Conservation (phyloP, 1,139 yeast genomes). For the Arxiozyma heterogenica region DNA sequence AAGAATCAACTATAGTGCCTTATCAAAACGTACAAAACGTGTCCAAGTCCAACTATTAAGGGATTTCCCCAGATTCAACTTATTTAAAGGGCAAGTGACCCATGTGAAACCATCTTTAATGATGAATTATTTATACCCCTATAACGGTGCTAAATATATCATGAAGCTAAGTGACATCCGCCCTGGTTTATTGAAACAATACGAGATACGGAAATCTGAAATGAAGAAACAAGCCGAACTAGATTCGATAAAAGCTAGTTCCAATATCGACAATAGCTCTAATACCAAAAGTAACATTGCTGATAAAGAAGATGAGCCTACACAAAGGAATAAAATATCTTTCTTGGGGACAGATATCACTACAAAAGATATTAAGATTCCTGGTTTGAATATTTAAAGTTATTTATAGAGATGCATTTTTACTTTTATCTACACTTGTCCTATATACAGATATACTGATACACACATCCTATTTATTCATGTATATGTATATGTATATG, state of each 20-base stretch:
- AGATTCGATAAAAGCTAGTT: neutral
- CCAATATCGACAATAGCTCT: neutral
- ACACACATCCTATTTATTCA: neutral
- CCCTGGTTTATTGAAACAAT: constrained; percentile 2
- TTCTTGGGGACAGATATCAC: constrained; percentile 1
- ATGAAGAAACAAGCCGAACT: constrained; percentile 3
- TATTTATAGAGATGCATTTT: no score
- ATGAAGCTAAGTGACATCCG: constrained; percentile 11
- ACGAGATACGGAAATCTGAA: constrained; percentile 6
- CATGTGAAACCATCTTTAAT: constrained; percentile 73
- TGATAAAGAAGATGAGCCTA: neutral
- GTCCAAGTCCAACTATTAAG: constrained; percentile 63
- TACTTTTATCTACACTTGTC: neutral
- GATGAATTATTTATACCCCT: constrained; percentile 67
- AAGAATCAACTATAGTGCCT: constrained; percentile 23
- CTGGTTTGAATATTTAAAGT: neutral
- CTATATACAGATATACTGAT: no score
- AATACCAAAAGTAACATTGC: constrained; percentile 4
- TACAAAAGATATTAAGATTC: constrained; percentile 2
- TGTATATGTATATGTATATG: neutral
- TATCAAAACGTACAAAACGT: constrained; percentile 38
- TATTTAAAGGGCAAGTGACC: constrained; percentile 67
- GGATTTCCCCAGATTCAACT: constrained; percentile 47
- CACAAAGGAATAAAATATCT: neutral
- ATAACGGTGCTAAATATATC: constrained; percentile 66